phyloP scores from a whole-genome alignment of 495 filamentous ascomycete species.

The Trichoderma erinaceum region DNA sequence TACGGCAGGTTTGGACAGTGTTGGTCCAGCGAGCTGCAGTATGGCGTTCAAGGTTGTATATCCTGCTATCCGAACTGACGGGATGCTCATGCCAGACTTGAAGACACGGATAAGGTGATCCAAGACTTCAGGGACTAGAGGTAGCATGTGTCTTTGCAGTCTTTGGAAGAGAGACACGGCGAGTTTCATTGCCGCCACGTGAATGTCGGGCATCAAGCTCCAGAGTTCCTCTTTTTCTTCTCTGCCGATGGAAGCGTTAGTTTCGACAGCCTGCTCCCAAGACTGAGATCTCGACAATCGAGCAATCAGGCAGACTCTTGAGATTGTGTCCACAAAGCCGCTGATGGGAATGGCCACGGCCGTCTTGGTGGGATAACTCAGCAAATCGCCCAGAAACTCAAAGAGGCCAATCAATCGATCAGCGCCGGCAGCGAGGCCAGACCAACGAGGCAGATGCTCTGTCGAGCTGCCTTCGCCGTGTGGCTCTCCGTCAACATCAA shows the following conservation, averaged over 20 bases:
- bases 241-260: constrained; percentile 62
- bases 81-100: constrained; percentile 49
- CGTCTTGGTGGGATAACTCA: constrained; percentile 51
- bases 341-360: constrained; percentile 59
- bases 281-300: constrained; percentile 41
- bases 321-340: constrained; percentile 56
- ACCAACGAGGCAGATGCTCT: constrained; percentile 55
- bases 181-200: constrained; percentile 58
- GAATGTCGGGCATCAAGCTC: constrained; percentile 63
- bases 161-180: constrained; percentile 47
- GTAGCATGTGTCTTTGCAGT: constrained; percentile 45
- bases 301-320: constrained; percentile 60
- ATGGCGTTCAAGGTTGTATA: constrained; percentile 54
- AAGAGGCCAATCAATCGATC: constrained; percentile 61
- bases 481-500: constrained; percentile 35
- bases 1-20: constrained; percentile 55
- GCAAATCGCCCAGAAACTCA: constrained; percentile 46
- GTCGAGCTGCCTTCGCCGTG: constrained; percentile 33
- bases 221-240: constrained; percentile 75
- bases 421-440: constrained; percentile 61
- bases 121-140: constrained; percentile 53
- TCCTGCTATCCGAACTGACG: constrained; percentile 50
- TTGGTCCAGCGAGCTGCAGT: constrained; percentile 55
- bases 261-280: constrained; percentile 34
- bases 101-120: constrained; percentile 67